phyloP scores from a whole-genome alignment of 2,329 filamentous ascomycete genomes.

The Aspergillus tanneri region DNA sequence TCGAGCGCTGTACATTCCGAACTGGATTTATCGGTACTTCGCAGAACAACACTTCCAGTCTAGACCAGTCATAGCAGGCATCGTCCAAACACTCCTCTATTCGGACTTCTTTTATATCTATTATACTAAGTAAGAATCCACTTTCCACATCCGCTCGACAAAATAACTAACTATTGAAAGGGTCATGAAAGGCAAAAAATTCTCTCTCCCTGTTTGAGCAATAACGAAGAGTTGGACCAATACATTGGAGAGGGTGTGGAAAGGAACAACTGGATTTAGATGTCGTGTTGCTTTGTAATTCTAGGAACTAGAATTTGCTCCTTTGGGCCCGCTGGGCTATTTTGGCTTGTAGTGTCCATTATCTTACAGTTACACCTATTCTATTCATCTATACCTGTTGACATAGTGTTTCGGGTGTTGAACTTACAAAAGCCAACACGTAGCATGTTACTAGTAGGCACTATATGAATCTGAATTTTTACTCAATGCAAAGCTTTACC shows the following conservation, averaged over 20 bases:
- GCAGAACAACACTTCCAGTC: slow-evolving; percentile 78
- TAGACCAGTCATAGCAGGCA: slow-evolving; percentile 82
- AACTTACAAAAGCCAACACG: no score
- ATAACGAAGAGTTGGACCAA: not conserved
- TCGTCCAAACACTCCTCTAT: slow-evolving; percentile 92
- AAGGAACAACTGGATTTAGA: not conserved
- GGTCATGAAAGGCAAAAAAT: slow-evolving; percentile 83
- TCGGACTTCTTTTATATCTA: slow-evolving; percentile 99
- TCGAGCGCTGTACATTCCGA: slow-evolving; percentile 93
- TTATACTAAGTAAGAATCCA: slow-evolving; percentile 74
- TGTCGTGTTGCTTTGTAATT: no score
- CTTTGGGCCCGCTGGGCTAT: no score
- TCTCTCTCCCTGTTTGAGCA: slow-evolving; percentile 72
- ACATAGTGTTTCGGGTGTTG: no score
- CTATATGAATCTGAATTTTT: no score
- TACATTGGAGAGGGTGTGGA: not conserved
- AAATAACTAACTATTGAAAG: slow-evolving; percentile 28
- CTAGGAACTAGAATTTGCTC: no score
- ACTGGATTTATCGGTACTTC: slow-evolving; percentile 93
- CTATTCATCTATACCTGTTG: no score
- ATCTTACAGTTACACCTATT: no score
- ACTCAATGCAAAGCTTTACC: no score
- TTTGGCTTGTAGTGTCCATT: no score
- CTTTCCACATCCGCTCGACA: not conserved
- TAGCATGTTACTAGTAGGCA: no score